These are phyloP conservation scores for Malus hybrid DNA, from an alignment of 331 rosid species.

Conservation along the genomic window DNA sequence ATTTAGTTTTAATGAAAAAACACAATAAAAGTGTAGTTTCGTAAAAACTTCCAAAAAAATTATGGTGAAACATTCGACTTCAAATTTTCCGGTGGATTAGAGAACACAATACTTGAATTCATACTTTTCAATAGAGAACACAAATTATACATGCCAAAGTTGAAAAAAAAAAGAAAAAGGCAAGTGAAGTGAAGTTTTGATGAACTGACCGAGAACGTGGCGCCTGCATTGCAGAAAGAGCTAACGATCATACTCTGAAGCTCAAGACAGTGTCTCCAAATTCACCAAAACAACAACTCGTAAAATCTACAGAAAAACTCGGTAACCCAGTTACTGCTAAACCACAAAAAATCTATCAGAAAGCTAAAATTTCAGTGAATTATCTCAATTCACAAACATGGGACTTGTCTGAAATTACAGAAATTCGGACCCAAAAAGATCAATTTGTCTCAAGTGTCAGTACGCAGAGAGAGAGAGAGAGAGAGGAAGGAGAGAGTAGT, in stretches of 20 bases:
- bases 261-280: conserved; percentile 8
- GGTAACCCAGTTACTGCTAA: not conserved
- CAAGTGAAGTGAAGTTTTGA: not conserved
- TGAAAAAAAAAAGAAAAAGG: not conserved
- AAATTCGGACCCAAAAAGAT: not conserved
- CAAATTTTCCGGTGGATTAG: not conserved
- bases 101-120: not conserved
- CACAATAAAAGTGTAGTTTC: no score
- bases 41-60: no score
- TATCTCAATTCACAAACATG: not conserved
- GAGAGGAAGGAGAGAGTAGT: not conserved
- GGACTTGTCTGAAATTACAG: not conserved
- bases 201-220: conserved; percentile 67
- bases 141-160: not conserved
- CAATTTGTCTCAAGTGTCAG: not conserved
- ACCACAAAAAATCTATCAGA: not conserved
- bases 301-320: conserved; percentile 21
- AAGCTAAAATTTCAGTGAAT: not conserved
- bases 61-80: no score
- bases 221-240: conserved; percentile 80
- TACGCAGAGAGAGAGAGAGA: not conserved
- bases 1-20: no score
- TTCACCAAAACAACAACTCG: not conserved
- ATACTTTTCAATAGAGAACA: no score
- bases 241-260: conserved; percentile 51